A percentile compares a stretch with the other conserved stretches of the same genome.
phyloP scores from a whole-genome alignment of 768 basidiomycete genomes.

The Coprinopsis marcescibilis region DNA sequence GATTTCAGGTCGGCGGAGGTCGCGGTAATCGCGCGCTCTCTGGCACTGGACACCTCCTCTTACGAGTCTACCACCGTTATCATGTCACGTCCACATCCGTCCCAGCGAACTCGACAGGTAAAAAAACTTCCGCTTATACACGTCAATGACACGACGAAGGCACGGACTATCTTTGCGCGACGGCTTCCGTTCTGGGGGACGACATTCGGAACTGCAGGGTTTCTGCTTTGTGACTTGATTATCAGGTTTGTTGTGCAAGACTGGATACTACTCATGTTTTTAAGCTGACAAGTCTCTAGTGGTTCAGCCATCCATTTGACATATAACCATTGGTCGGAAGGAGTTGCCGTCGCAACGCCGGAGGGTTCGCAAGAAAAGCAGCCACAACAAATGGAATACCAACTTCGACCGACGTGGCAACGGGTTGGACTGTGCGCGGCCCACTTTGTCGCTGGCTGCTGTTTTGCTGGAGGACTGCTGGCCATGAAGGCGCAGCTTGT shows the following conservation, averaged over 20 bases:
- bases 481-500: constrained; percentile 1
- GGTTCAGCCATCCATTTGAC: constrained; percentile 5
- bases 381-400: constrained; percentile 1
- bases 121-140: too few species aligned
- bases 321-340: constrained; percentile 10
- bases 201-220: background rate
- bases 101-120: too few species aligned
- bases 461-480: constrained; percentile 8
- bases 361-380: background rate
- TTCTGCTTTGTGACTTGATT: constrained; percentile 4
- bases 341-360: background rate
- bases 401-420: constrained; percentile 9
- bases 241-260: constrained; percentile 1
- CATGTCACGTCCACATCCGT: too few species aligned
- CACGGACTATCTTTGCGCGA: background rate
- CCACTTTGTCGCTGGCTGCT: constrained; percentile 7
- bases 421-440: constrained; percentile 5
- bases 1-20: too few species aligned
- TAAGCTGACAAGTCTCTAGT: background rate
- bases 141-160: too few species aligned
- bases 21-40: too few species aligned
- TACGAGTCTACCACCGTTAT: too few species aligned
- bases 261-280: background rate
- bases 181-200: constrained; percentile 7
- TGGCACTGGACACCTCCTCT: too few species aligned